Evolutionary conservation across 768 basidiomycete genomes (phyloP), one percentile per base, ranked within the genome.

Genomic region (Cystoderma amianthinum): DNA sequence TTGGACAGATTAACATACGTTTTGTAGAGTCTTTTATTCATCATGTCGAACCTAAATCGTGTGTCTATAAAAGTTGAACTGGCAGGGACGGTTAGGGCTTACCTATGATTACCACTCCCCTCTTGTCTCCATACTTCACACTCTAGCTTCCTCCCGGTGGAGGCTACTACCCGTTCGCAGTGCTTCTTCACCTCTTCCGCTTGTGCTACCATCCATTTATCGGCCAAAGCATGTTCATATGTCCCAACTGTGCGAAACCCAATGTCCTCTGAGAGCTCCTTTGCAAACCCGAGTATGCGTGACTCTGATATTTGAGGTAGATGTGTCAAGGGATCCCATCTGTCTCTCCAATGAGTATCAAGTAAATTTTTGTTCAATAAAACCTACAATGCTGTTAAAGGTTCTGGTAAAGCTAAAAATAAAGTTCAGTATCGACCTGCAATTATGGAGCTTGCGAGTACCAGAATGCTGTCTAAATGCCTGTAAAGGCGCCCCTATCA

Each of bases 231-330:
- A 63, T 95, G 91, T 57, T 97, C 92, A 22, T 71, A 70, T 0
- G 93, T 92, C 1, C 95, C 95, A 7, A 95, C 88, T 0, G 88
- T 96, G 36, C 95, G 72, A 62, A 81, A 97, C 1, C 93, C 94
- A 35, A 93, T 90, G 4, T 77, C 80, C 55, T 93, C 91, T 1
- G 91, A 89, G 5, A 91, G 74, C 44, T 81, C 60, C 48, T 73
- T 77, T 2, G 80, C 75, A 35, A 79, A 64, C 4, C 65, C 68
- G 2, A 88, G 72, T 39, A 90, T 83, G 11, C 72, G 74, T 0
- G 72, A 54, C 57, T 89, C 86, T 0, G 85, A 86, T 18, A 87
- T 74, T 51, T 85, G 82, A 3, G 85, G 82, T 2, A 78, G 59
- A 23, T 67, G 62, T 0, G 81, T 86, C 9, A 51, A 43, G 4